Base-by-base conservation (phyloP, 2,329 filamentous ascomycete genomes). In the Botrytis pseudocinerea region DNA sequence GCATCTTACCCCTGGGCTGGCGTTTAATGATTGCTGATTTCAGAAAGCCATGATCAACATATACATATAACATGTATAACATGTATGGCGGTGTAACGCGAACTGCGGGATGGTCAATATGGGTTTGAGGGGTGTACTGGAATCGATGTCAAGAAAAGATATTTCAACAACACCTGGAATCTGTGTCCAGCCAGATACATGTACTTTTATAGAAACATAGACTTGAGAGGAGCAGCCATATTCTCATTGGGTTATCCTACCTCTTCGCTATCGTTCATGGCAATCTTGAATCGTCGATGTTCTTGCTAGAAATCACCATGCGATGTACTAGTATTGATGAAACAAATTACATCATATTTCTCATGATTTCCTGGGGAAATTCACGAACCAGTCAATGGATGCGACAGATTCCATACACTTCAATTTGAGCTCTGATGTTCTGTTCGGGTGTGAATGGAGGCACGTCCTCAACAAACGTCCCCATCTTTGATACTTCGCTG, bases 51-150 rank as follows among this genome's bases (percentile, higher is more conserved):
- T 54, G 64, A 66, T 66, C 64, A 40, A 10, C 46, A 48, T n/a
- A 54, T 40, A 38, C 35, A 38, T 38, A 38, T 32, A 40, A 18
- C 46, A 48, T n/a, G 42, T 32, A 35, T 35, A 40, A 18, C 46
- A 48, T n/a, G 42, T 40, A 35, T 35, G 16, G 28, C 22, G 12
- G 32, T 65, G 69, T 65, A 28, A 71, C 70, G 46, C 28, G 20
- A 66, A 66, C 35, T 65, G 70, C 61, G 38, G 70, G 61, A 66
- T 64, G 69, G 20, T 44, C 60, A 66, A 71, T n/a, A 59, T 42
- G 44, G 25, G 46, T 54, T 71, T 51, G 18, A 54, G 44, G 64
- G 22, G 35, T 61, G 22, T 22, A 1, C 28, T 28, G 25, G 16
- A 68, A 40, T 20, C 38, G 16, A 28, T 22, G 25, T 68, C 18